phyloP scores from a whole-genome alignment of 164 flowering plant species.

The Piper betle region DNA sequence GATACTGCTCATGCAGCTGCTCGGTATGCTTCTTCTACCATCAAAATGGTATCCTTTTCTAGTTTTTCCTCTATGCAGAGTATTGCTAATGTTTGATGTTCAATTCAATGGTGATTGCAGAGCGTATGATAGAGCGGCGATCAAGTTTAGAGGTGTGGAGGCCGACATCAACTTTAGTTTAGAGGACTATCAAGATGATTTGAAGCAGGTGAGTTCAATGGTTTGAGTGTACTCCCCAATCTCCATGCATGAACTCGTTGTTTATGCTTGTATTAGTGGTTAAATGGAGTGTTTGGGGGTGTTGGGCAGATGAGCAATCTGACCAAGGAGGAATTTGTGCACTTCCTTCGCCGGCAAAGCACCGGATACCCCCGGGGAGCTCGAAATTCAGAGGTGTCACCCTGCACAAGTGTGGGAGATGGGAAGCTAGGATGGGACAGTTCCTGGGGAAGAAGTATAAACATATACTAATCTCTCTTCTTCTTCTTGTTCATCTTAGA shows the following conservation, averaged over 20 bases:
- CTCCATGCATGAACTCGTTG: too few relatives aligned
- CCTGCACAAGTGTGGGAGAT: slow-evolving; percentile 96
- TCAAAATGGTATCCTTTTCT: neutral
- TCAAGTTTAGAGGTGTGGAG: slow-evolving; percentile 87
- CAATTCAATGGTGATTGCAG: slow-evolving; percentile 26
- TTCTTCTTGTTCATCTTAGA: neutral
- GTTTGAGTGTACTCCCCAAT: neutral
- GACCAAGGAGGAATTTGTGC: slow-evolving; percentile 94
- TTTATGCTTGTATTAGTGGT: too few relatives aligned
- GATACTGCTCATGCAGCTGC: slow-evolving; percentile 99
- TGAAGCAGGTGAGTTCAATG: slow-evolving; percentile 58
- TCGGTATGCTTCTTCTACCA: slow-evolving; percentile 33
- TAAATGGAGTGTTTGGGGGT: neutral
- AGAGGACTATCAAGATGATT: slow-evolving; percentile 73
- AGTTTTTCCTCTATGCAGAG: too few relatives aligned
- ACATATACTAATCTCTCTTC: neutral
- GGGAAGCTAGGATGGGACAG: slow-evolving; percentile 99
- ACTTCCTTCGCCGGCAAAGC: slow-evolving; percentile 94
- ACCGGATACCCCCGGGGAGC: slow-evolving; percentile 90
- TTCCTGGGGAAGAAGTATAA: slow-evolving; percentile 85
- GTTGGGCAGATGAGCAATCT: slow-evolving; percentile 70
- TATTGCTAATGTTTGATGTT: too few relatives aligned
- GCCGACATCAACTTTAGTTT: slow-evolving; percentile 90
- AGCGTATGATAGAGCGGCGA: slow-evolving; percentile 96
- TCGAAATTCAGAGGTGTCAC: slow-evolving; percentile 96